A percentile compares a stretch with the other conserved stretches of the same genome.
These are phyloP conservation scores for Phytophthora melonis DNA, from an alignment of 352 stramenopile genomes.

Conservation along the genomic window DNA sequence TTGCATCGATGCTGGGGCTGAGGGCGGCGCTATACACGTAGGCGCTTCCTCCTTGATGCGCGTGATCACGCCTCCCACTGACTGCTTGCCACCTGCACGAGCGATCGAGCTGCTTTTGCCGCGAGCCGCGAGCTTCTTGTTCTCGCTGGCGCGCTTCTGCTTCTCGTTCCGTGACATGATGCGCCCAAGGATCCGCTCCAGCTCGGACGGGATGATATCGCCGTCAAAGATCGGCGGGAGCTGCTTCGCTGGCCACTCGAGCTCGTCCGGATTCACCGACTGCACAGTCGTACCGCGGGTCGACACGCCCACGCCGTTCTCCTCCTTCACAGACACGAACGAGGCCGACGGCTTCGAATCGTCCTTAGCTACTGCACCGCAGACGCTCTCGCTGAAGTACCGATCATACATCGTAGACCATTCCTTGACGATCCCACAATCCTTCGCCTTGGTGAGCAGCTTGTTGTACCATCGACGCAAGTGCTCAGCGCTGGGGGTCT, in stretches of 20 bases:
- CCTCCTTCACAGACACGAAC: slow-evolving; percentile 45
- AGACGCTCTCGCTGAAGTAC: slow-evolving; percentile 56
- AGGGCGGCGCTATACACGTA: neutral
- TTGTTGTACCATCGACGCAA: slow-evolving; percentile 95
- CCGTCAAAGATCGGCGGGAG: slow-evolving; percentile 86
- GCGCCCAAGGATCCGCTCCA: slow-evolving; percentile 77
- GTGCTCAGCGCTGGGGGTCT: slow-evolving; percentile 94
- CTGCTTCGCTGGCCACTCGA: slow-evolving; percentile 64
- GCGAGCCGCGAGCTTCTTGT: slow-evolving; percentile 34
- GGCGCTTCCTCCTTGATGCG: slow-evolving; percentile 61
- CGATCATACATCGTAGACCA: slow-evolving; percentile 80
- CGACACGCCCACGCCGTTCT: slow-evolving; percentile 41
- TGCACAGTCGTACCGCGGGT: slow-evolving; percentile 66
- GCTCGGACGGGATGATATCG: slow-evolving; percentile 79
- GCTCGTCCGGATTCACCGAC: slow-evolving; percentile 93
- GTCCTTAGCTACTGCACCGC: slow-evolving; percentile 1
- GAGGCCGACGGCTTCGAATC: slow-evolving; percentile 19
- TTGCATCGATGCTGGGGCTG: slow-evolving; percentile 22
- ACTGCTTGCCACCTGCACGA: slow-evolving; percentile 56
- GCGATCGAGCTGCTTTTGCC: slow-evolving; percentile 57
- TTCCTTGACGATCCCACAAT: slow-evolving; percentile 64
- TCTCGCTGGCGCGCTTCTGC: slow-evolving; percentile 48
- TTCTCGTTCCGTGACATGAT: slow-evolving; percentile 76
- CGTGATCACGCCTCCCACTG: slow-evolving; percentile 38
- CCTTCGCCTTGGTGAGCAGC: slow-evolving; percentile 79